Conservation (phyloP, 805 yeast species). For the Spathaspora passalidarum region DNA sequence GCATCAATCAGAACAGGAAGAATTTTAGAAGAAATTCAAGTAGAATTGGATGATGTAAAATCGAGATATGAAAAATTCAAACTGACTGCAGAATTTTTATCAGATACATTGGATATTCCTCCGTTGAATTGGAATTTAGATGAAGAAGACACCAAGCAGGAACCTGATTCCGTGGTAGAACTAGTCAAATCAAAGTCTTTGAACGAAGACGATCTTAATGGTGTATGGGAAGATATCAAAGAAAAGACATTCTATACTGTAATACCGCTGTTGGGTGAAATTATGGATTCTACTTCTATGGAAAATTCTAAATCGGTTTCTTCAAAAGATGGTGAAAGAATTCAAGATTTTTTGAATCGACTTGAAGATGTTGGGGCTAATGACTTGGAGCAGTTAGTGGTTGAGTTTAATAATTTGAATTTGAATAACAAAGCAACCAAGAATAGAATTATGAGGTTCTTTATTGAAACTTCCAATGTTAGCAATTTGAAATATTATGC, state of each 20-base stretch:
- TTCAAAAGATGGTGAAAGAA: conserved; percentile 33
- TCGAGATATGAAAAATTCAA: conserved; percentile 46
- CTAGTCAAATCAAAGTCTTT: conserved; percentile 18
- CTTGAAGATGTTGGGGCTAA: conserved; percentile 45
- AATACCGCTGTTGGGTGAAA: conserved; percentile 42
- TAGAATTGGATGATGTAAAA: conserved; percentile 26
- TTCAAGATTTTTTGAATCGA: conserved; percentile 40
- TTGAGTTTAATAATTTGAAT: conserved; percentile 46
- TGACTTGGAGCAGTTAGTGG: conserved; percentile 48
- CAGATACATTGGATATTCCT: conserved; percentile 28
- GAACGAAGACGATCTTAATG: conserved; percentile 23
- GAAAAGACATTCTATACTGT: conserved; percentile 63
- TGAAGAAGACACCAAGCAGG: conserved; percentile 1
- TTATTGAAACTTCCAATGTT: conserved; percentile 47
- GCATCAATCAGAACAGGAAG: conserved; percentile 69
- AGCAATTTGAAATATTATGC: conserved; percentile 51
- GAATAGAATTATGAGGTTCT: conserved; percentile 54
- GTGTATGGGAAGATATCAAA: conserved; percentile 64
- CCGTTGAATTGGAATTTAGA: conserved; percentile 5
- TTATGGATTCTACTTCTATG: conserved; percentile 11
- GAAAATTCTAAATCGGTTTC: conserved; percentile 8
- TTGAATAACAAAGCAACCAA: conserved; percentile 73
- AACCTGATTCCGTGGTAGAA: conserved; percentile 17
- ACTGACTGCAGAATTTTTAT: conserved; percentile 39
- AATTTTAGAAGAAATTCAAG: conserved; percentile 41